Percentiles rank a stretch among this genome's conserved stretches.
phyloP scores from a whole-genome alignment of 2,329 filamentous ascomycete genomes.

The Cryphonectria naterciae region DNA sequence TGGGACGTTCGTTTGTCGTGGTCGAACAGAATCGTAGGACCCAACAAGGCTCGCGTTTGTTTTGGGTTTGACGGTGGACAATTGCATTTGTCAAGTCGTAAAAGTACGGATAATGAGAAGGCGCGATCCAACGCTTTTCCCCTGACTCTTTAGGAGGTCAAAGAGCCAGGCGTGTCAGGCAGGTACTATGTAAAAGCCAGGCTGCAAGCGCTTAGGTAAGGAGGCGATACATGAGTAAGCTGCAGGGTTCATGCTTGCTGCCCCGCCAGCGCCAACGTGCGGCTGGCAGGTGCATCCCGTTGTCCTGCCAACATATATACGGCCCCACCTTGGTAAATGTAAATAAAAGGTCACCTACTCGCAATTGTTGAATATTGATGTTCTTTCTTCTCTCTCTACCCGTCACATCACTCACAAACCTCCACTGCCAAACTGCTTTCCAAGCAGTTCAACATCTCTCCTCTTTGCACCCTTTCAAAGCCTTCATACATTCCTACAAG shows the following conservation, averaged over 20 bases:
- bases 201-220: constrained; percentile 27
- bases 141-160: constrained; percentile 18
- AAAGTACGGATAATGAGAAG: constrained; percentile 4
- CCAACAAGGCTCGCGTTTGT: neutral
- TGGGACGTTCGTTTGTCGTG: neutral
- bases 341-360: constrained; percentile 9
- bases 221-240: neutral
- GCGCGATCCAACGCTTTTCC: constrained; percentile 6
- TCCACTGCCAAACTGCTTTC: constrained; percentile 6
- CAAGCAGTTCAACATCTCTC: constrained; percentile 12
- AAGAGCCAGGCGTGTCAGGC: constrained; percentile 20
- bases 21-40: neutral
- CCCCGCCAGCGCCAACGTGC: neutral
- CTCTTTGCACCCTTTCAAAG: constrained; percentile 31
- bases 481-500: constrained; percentile 36
- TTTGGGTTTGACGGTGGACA: neutral
- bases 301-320: constrained; percentile 1
- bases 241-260: constrained; percentile 6
- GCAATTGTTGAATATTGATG: neutral
- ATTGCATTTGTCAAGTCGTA: neutral
- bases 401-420: constrained; percentile 17
- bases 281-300: neutral
- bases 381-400: constrained; percentile 21
- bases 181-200: neutral
- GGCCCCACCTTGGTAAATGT: neutral